Conservation (phyloP, 345 rosid genomes). For the Murraya paniculata region DNA sequence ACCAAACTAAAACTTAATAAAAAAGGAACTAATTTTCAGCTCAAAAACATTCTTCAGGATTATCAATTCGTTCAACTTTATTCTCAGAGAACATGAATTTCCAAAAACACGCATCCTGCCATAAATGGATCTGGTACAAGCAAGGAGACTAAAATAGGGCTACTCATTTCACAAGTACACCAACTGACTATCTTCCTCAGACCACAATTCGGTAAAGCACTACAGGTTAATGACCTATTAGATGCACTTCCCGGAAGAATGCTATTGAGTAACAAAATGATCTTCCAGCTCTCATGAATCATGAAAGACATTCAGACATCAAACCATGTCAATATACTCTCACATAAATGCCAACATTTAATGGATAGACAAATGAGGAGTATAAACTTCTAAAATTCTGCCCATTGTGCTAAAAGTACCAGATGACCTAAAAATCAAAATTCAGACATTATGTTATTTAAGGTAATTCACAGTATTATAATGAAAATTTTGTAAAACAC, state of each 20-base stretch:
- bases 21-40: background rate
- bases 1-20: constrained; percentile 13
- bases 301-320: background rate
- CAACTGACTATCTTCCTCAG: background rate
- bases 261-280: background rate
- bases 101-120: background rate
- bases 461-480: background rate
- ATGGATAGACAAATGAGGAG: background rate
- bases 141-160: background rate
- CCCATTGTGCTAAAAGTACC: background rate
- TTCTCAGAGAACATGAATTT: background rate
- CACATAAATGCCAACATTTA: background rate
- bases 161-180: background rate
- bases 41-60: background rate
- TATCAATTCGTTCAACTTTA: background rate
- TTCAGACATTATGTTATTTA: background rate
- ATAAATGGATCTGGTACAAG: background rate
- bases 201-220: background rate
- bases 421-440: background rate
- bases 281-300: background rate
- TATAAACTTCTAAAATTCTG: background rate
- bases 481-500: background rate
- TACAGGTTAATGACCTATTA: background rate
- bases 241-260: background rate
- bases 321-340: background rate